Conservation (phyloP, 192 early-diverging fungal species). For the Dimargaris xerosporica region DNA sequence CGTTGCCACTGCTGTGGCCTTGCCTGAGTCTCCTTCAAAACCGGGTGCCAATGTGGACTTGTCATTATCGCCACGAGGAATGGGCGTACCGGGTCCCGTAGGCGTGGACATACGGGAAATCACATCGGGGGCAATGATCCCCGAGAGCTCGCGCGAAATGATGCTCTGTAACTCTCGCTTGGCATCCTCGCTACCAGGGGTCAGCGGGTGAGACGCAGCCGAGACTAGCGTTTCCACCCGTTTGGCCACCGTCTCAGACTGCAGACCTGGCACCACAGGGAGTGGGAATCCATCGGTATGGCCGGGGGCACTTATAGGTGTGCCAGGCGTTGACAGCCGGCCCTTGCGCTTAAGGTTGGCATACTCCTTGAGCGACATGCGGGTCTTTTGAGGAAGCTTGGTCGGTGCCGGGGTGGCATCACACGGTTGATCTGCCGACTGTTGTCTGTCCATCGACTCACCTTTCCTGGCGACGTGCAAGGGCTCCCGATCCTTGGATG, state of each 20-base stretch:
- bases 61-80: too few species aligned
- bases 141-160: not conserved
- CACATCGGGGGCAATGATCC: conserved; percentile 6
- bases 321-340: not conserved
- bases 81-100: too few species aligned
- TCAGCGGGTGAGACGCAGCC: not conserved
- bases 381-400: conserved; percentile 2
- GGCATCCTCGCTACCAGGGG: not conserved
- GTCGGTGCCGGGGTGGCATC: not conserved
- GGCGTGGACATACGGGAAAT: conserved; percentile 3
- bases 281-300: not conserved
- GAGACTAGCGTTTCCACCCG: not conserved
- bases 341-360: conserved; percentile 6
- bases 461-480: too few species aligned
- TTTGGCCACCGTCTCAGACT: not conserved
- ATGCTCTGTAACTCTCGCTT: not conserved
- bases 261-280: not conserved
- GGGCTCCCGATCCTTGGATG: too few species aligned
- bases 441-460: too few species aligned
- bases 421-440: too few species aligned
- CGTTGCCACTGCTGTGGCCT: too few species aligned
- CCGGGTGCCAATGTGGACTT: too few species aligned
- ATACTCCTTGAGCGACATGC: conserved; percentile 13
- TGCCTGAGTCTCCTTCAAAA: too few species aligned
- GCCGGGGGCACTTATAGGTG: not conserved